phyloP scores from a whole-genome alignment of 208 protist species.

The Leishmania tropica region DNA sequence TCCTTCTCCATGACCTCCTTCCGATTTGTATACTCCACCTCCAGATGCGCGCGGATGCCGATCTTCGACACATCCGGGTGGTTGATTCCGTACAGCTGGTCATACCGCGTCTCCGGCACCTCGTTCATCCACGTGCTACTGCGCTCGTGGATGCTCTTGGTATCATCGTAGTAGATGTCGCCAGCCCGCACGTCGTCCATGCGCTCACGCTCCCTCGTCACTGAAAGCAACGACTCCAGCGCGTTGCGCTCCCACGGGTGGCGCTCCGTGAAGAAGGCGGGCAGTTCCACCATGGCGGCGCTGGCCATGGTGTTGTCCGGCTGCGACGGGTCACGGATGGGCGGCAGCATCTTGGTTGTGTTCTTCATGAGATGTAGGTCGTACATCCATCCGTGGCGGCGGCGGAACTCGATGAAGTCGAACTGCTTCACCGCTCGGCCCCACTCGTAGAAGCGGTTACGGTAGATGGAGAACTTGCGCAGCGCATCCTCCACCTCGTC shows the following conservation, averaged over 20 bases:
- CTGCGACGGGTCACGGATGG: slow-evolving; percentile 68
- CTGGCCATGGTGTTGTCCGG: slow-evolving; percentile 54
- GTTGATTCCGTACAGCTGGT: slow-evolving; percentile 86
- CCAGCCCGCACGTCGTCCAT: slow-evolving; percentile 78
- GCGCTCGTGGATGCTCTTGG: slow-evolving; percentile 69
- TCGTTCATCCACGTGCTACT: slow-evolving; percentile 87
- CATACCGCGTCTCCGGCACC: slow-evolving; percentile 90
- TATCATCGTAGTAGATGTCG: slow-evolving; percentile 85
- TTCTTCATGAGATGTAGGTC: slow-evolving; percentile 86
- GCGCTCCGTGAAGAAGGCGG: slow-evolving; percentile 79
- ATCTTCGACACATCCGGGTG: slow-evolving; percentile 85
- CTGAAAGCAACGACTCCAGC: slow-evolving; percentile 66
- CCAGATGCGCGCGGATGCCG: slow-evolving; percentile 84
- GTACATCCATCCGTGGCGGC: slow-evolving; percentile 89
- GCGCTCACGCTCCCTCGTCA: slow-evolving; percentile 54
- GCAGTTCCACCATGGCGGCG: slow-evolving; percentile 67
- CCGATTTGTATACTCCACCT: slow-evolving; percentile 83
- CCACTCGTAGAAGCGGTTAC: slow-evolving; percentile 86
- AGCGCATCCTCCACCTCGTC: slow-evolving; percentile 90
- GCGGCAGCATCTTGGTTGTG: slow-evolving; percentile 67
- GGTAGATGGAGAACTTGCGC: slow-evolving; percentile 81
- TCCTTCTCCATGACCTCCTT: slow-evolving; percentile 78
- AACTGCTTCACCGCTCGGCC: slow-evolving; percentile 91
- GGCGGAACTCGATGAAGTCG: slow-evolving; percentile 90
- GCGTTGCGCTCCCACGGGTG: slow-evolving; percentile 75